Base-by-base conservation (phyloP, 2,329 filamentous ascomycete species). In the Penicillium rolfsii region DNA sequence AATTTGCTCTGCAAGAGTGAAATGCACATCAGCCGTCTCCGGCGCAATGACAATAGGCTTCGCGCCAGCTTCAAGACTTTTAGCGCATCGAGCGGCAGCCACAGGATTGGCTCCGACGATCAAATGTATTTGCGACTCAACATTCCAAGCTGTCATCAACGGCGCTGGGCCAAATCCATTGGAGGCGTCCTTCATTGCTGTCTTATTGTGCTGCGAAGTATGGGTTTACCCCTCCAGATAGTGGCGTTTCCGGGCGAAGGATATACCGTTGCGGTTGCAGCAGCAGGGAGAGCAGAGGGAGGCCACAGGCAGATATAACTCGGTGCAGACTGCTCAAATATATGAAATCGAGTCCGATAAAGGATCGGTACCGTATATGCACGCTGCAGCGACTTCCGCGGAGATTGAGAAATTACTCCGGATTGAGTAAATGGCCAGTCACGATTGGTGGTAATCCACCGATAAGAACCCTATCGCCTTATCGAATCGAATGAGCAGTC, bases 21-120 rank as follows among this genome's bases (percentile, higher is more conserved):
- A 87, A 70, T 88, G 86, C 33, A 88, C 61, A 41, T 86, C 84
- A 7, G 83, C 81, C 1, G 85, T 82, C 57, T 85, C 84, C 0
- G 91, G 89, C 3, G 92, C 87, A 70, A 99, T 83, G 48, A 98
- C 80, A 45, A 95, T 85, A 0, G 95, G 92, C 50, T 77, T 86
- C 53, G 95, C 95, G 69, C 94, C 94, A 16, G 91, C 90, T 70
- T 89, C 86, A 54, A 97, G 78, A 3, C 91, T 93, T 72, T 91
- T 91, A 12, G 85, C 80, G 79, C 91, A 96, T 69, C 95, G 87
- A 35, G 92, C 86, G 55, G 90, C 89, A n/a, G 95, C 94, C 43
- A 99, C 84, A 14, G 94, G 88, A 71, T 93, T 95, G 36, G 89
- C 88, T 61, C 95, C 95, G 64, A 98, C 78, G 70, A 99, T 86